A percentile compares a stretch with the other conserved stretches of the same genome.
These are phyloP conservation scores for Pelargonium myrrhifolium DNA, from an alignment of 441 rosid genomes.

Conservation along the genomic window DNA sequence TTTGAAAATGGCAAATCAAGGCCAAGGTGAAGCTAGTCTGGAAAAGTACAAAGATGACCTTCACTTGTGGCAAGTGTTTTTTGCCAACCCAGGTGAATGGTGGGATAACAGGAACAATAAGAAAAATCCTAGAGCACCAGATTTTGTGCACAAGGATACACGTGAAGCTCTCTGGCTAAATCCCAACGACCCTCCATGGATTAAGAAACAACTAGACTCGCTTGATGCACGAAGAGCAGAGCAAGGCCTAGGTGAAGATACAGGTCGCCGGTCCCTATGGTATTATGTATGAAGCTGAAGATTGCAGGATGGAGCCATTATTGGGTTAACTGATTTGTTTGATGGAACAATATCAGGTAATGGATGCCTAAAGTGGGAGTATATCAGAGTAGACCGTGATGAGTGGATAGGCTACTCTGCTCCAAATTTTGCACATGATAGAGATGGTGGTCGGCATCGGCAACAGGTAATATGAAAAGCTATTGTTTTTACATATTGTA, in stretches of 20 bases:
- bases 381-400: too few species aligned
- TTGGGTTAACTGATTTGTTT: too few species aligned
- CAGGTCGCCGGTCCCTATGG: too few species aligned
- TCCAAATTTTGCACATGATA: too few species aligned
- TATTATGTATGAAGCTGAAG: too few species aligned
- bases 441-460: too few species aligned
- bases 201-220: neutral
- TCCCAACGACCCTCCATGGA: neutral
- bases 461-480: too few species aligned
- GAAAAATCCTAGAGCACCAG: neutral
- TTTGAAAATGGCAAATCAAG: conserved; percentile 32
- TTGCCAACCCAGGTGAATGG: neutral
- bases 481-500: too few species aligned
- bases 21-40: conserved; percentile 3
- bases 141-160: neutral
- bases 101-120: neutral
- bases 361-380: too few species aligned
- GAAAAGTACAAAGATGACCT: neutral
- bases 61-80: neutral
- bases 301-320: too few species aligned
- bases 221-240: neutral
- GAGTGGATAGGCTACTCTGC: too few species aligned
- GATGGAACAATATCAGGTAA: too few species aligned
- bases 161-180: neutral
- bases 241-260: conserved; percentile 12